These are phyloP conservation scores for Cryptococcus jaspeensis DNA, from an alignment of 1,284 basidiomycete species.

Conservation along the genomic window DNA sequence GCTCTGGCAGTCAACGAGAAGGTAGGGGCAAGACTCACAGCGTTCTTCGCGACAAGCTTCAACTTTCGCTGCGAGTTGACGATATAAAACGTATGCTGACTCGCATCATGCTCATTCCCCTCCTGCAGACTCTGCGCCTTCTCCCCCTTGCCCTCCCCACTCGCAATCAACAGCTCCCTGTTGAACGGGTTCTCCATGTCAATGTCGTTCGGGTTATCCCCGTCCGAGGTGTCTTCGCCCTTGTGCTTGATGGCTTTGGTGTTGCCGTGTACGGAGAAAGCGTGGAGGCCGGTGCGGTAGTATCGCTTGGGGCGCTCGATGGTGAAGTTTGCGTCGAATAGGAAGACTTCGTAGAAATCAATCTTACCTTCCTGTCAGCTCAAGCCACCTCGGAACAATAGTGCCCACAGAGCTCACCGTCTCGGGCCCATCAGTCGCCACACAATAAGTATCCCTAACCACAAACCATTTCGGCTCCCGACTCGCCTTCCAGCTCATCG, in stretches of 20 bases:
- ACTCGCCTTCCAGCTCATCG: slow-evolving; percentile 62
- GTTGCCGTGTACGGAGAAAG: slow-evolving; percentile 29
- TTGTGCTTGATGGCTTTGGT: slow-evolving; percentile 13
- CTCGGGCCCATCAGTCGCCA: slow-evolving; percentile 82
- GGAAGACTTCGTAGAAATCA: slow-evolving; percentile 86
- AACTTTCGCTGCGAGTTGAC: slow-evolving; percentile 86
- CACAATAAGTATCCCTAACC: slow-evolving; percentile 88
- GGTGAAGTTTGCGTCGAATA: slow-evolving; percentile 85
- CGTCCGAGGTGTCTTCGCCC: slow-evolving; percentile 5
- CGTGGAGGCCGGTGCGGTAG: slow-evolving; percentile 45
- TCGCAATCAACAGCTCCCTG: slow-evolving; percentile 28
- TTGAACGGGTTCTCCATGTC: slow-evolving; percentile 36
- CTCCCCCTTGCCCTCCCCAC: slow-evolving; percentile 33
- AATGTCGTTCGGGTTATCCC: slow-evolving; percentile 20
- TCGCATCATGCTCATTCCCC: slow-evolving; percentile 39
- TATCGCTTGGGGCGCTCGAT: slow-evolving; percentile 61
- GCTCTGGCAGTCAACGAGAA: neutral
- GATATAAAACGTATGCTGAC: slow-evolving; percentile 88
- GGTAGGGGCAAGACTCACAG: slow-evolving; percentile 56
- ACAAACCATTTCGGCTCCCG: slow-evolving; percentile 87
- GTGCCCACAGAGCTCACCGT: slow-evolving; percentile 58
- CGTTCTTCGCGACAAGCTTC: slow-evolving; percentile 84
- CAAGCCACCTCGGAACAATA: neutral
- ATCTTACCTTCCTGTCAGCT: slow-evolving; percentile 54
- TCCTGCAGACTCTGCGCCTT: slow-evolving; percentile 27